Evolutionary conservation across 352 stramenopile species (phyloP), one percentile per base, ranked within the genome.

Genomic region (Globisporangium camurandrum): DNA sequence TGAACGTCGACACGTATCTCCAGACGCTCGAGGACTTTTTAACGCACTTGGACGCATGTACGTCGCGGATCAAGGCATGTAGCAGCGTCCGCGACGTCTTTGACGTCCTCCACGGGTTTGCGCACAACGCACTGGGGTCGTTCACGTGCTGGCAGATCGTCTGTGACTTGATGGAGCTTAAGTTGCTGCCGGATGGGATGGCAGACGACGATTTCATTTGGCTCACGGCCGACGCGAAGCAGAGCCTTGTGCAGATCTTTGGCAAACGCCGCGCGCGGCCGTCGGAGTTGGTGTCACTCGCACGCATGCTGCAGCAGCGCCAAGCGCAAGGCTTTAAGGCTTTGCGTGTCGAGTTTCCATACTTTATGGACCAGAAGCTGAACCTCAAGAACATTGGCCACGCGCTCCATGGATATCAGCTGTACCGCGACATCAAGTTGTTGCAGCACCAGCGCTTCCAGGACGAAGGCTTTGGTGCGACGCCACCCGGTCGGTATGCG

Each of bases 91-190:
- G 78, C 17, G 56, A 66, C 17, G 71, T 85, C 14, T 92, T 92
- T 51, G 62, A 83, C 20, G 64, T 65, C 34, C 70, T 92, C 8
- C 70, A 67, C 38, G 71, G 78, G 41, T 88, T 88, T 51, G 57
- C 76, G 46, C 50, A 74, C 52, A 88, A 91, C 36, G 74, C 63
- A 7, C 68, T 92, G 33, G 80, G 80, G n/a, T 88, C 80, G 12
- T 92, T 89, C 66, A 92, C 80, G n/a, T 86, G 80, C 54, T 92
- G 80, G 80, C 80, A 92, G 57, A 63, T 92, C 19, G 73, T 85
- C 49, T 86, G 74, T 20, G 80, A 92, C 53, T 50, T 92, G 33
- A 76, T 89, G 57, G 77, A 86, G 49, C 67, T 92, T 26, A 80
- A 86, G 44, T 67, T 89, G 55, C 59, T 92, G 50, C 34, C 57